These are phyloP conservation scores for Microstegium vimineum DNA, from an alignment of 176 grass and related monocot genomes.

Conservation along the genomic window DNA sequence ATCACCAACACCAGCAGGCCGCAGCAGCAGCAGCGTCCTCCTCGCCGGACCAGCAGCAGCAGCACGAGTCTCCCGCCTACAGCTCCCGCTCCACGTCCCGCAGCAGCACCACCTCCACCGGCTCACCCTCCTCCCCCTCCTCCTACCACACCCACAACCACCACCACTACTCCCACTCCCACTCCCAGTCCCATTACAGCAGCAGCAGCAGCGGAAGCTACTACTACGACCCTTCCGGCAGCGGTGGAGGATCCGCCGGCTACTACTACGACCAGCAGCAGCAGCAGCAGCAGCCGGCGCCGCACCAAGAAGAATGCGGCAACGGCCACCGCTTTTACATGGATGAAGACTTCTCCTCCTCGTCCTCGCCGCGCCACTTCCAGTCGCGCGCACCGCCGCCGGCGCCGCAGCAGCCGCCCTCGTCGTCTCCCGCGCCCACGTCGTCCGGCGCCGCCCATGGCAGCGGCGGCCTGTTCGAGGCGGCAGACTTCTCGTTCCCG, in stretches of 20 bases:
- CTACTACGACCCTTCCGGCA: background rate
- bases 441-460: conserved; percentile 38
- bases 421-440: conserved; percentile 36
- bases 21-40: background rate
- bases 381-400: background rate
- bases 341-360: conserved; percentile 99
- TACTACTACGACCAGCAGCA: background rate
- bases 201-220: background rate
- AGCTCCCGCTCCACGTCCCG: conserved; percentile 10
- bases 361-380: conserved; percentile 67
- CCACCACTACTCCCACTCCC: background rate
- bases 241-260: background rate
- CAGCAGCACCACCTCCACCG: conserved; percentile 35
- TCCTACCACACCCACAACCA: conserved; percentile 23
- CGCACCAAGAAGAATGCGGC: conserved; percentile 76
- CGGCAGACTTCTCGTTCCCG: conserved; percentile 66
- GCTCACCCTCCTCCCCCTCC: conserved; percentile 30
- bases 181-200: conserved; percentile 20
- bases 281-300: background rate
- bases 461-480: conserved; percentile 45
- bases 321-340: conserved; percentile 61
- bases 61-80: conserved; percentile 32
- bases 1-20: background rate
- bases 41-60: conserved; percentile 24
- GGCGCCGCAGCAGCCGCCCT: conserved; percentile 3